Evolutionary conservation across 495 filamentous ascomycete species (phyloP), one percentile per base, ranked within the genome.

Genomic region (Venustampulla echinocandica): DNA sequence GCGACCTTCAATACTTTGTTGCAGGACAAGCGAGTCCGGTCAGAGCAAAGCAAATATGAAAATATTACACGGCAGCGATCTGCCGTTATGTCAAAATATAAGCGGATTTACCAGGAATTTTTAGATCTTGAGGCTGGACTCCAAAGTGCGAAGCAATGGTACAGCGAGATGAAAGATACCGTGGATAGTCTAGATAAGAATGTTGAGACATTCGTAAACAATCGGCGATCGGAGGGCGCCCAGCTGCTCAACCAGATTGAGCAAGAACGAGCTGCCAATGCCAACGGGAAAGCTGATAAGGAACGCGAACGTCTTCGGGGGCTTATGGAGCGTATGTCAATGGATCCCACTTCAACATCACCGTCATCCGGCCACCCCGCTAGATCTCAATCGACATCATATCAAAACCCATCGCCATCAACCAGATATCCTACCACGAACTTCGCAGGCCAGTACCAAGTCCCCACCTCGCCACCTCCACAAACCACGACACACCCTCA

Each of bases 161-260:
- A 98, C 61, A 76, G 75, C 4, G 92, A 97, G 60, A 98, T 97
- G 88, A 82, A 77, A 54, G 87, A 97, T 42, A 96, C 89, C 1
- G 89, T 93, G 1, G 87, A 95, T 35, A 94, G 85, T 57, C 69
- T 97, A n/a, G 80, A 86, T 48, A 90, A 95, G 71, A 98, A 98
- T 56, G 90, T 97, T 10, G 90, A 96, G 54, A 85, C 83, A 2
- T 98, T 97, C 61, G 90, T 98, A 46, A 90, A 84, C 69, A 98
- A 97, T 57, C 77, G 92, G 25, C 75, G 90, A 36, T 83, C 87
- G 0, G 92, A 98, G 65, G 92, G 92, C 15, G 87, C 89, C 1
- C 86, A 94, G 58, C 72, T 97, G 19, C 72, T 98, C 5, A 76
- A 74, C 52, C 83, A 87, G 52, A 98, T 98, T 46, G 92, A 97